phyloP scores from a whole-genome alignment of 2,329 filamentous ascomycete species.

The Orbilia quercus region DNA sequence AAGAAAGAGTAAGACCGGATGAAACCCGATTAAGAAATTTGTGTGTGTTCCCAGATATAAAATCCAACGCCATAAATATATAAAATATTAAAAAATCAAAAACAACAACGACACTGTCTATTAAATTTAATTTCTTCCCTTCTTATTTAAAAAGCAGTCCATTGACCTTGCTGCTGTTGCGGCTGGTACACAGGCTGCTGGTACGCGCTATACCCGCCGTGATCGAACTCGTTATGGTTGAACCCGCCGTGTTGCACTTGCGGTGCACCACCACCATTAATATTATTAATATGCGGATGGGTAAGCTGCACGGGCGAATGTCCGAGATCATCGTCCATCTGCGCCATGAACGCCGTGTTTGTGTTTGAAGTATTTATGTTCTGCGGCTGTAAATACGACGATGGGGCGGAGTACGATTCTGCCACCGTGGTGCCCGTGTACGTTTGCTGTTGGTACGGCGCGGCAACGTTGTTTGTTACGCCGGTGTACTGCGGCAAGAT shows the following conservation, averaged over 20 bases:
- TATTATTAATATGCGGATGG: slow-evolving; percentile 24
- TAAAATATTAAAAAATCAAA: slow-evolving; percentile 8
- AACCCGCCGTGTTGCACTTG: slow-evolving; percentile 14
- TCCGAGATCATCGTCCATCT: slow-evolving; percentile 54
- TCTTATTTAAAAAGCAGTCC: slow-evolving; percentile 28
- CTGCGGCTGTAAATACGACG: slow-evolving; percentile 4
- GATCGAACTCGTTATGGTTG: slow-evolving; percentile 51
- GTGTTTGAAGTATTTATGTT: slow-evolving; percentile 5
- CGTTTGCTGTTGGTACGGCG: slow-evolving; percentile 36
- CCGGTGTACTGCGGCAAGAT: slow-evolving; percentile 33
- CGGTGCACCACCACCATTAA: neutral
- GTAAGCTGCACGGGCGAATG: slow-evolving; percentile 49
- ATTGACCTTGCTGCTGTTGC: neutral
- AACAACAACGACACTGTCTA: neutral
- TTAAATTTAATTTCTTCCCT: neutral
- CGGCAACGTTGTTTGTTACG: slow-evolving; percentile 12
- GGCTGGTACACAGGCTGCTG: slow-evolving; percentile 1
- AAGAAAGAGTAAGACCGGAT: slow-evolving; percentile 1
- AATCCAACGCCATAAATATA: slow-evolving; percentile 10
- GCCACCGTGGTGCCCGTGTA: slow-evolving; percentile 33
- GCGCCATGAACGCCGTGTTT: slow-evolving; percentile 37
- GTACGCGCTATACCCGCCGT: slow-evolving; percentile 42
- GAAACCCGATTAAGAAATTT: slow-evolving; percentile 11
- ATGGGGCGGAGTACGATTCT: slow-evolving; percentile 25
- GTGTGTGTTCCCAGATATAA: slow-evolving; percentile 2